Evolutionary conservation across 208 protist genomes (phyloP), one percentile per base, ranked within the genome.

Genomic region (Trypanosoma lewisi): DNA sequence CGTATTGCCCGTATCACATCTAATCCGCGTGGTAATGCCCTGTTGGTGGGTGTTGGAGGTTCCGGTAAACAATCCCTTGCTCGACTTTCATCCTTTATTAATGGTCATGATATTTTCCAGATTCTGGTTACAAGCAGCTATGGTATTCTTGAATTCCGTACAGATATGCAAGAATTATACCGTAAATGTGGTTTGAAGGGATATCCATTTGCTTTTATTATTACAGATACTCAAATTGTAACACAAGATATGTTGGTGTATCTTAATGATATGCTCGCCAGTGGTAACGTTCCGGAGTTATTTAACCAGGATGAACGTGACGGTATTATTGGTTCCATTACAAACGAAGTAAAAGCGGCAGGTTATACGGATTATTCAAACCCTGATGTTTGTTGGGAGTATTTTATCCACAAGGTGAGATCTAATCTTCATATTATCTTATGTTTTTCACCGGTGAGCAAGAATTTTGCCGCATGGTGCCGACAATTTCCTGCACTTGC

Each of bases 401-500:
- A 97, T 82, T 99, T 97, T 82, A 96, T 98, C 63, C 79, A 94
- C 72, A 98, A 98, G 77, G 97, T 99, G 25, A 83, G 93, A 30
- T 73, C 91, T 30, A 97, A 99, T 64, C 80, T 99, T 53, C 97
- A 98, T 85, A 88, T 99, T 48, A 89, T 99, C 49, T 80, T 99
- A 16, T 98, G 97, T 79, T 98, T 99, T 85, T 99, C 97, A 23
- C 98, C 98, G 5, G 97, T 99, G 47, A 95, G 98, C 67, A 97
- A 99, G 67, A 91, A 97, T 71, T 98, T 99, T 70, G 89, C 97
- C 27, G 57, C 85, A 42, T 98, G 98, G 84, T 98, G 93, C 68
- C 85, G 98, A 42, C 94, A 99, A 82, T 99, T 99, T 93, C 98
- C 98, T 33, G 97, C 97, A n/a, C 73, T 99, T 12, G 91, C 98